A percentile compares a stretch with the other conserved stretches of the same genome.
Conservation (phyloP, 306 rosid genomes). For the Quercus engelmannii region DNA sequence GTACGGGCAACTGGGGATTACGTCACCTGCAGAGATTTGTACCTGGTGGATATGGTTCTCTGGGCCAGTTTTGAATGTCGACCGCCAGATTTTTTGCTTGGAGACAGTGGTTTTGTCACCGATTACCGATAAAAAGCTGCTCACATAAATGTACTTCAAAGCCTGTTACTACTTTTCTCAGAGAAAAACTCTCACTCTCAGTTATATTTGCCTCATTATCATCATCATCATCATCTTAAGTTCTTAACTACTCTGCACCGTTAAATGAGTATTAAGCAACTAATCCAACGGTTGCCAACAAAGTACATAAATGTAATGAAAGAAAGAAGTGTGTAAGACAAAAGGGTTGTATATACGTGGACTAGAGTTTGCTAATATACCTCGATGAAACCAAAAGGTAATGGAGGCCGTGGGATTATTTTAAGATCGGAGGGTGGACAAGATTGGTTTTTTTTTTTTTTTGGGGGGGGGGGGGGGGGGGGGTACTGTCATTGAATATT, state of each 20-base stretch:
- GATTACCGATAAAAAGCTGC: conserved; percentile 26
- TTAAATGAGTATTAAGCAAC: neutral
- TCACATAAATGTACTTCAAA: neutral
- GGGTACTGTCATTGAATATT: neutral
- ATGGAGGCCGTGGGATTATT: neutral
- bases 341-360: conserved; percentile 8
- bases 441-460: too few relatives aligned
- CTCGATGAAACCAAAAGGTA: conserved; percentile 3
- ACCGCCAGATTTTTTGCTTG: conserved; percentile 40
- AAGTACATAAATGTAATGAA: neutral
- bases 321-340: conserved; percentile 1
- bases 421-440: conserved; percentile 10
- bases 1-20: conserved; percentile 25
- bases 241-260: neutral
- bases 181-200: conserved; percentile 5
- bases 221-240: too few relatives aligned
- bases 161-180: neutral
- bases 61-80: conserved; percentile 11
- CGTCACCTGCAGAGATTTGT: conserved; percentile 34
- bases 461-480: too few relatives aligned
- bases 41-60: neutral
- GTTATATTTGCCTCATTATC: neutral
- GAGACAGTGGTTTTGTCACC: neutral
- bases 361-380: neutral
- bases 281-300: neutral